These are phyloP conservation scores for Nannochloris sp. DNA, from an alignment of 139 green algal genomes.

Conservation along the genomic window DNA sequence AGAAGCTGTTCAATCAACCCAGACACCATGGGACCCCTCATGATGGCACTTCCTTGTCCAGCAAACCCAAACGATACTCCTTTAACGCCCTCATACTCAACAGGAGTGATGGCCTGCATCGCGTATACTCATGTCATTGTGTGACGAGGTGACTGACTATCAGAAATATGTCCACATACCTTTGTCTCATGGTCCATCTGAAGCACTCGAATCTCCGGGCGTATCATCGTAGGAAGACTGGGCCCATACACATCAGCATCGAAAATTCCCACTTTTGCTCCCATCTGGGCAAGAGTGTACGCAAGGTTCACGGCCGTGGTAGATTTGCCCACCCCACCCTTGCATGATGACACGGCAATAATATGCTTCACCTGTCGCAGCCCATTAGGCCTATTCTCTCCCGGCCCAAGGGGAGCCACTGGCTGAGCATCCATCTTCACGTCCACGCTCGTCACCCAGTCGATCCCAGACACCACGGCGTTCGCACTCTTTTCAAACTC, in stretches of 20 bases:
- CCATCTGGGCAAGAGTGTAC: slow-evolving; percentile 91
- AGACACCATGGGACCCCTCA: slow-evolving; percentile 96
- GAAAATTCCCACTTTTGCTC: slow-evolving; percentile 91
- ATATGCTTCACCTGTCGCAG: slow-evolving; percentile 78
- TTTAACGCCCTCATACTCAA: slow-evolving; percentile 92
- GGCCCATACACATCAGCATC: slow-evolving; percentile 97
- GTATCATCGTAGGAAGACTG: slow-evolving; percentile 91
- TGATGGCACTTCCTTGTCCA: slow-evolving; percentile 93
- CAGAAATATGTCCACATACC: background rate
- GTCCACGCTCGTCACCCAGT: slow-evolving; percentile 57
- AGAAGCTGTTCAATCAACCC: slow-evolving; percentile 94
- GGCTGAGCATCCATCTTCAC: slow-evolving; percentile 80
- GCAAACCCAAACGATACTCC: slow-evolving; percentile 96
- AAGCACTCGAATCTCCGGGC: slow-evolving; percentile 60
- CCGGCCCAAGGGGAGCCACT: slow-evolving; percentile 46
- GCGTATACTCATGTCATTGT: no score
- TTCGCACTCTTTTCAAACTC: slow-evolving; percentile 65
- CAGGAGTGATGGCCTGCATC: slow-evolving; percentile 59
- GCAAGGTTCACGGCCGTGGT: slow-evolving; percentile 94
- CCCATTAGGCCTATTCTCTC: slow-evolving; percentile 56
- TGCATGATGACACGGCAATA: slow-evolving; percentile 75
- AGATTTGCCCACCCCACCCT: slow-evolving; percentile 90
- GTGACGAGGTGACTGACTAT: no score
- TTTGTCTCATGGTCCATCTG: slow-evolving; percentile 74
- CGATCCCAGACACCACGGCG: slow-evolving; percentile 28